Evolutionary conservation across 768 basidiomycete species (phyloP).

Genomic region (Coprinopsis cinerea): DNA sequence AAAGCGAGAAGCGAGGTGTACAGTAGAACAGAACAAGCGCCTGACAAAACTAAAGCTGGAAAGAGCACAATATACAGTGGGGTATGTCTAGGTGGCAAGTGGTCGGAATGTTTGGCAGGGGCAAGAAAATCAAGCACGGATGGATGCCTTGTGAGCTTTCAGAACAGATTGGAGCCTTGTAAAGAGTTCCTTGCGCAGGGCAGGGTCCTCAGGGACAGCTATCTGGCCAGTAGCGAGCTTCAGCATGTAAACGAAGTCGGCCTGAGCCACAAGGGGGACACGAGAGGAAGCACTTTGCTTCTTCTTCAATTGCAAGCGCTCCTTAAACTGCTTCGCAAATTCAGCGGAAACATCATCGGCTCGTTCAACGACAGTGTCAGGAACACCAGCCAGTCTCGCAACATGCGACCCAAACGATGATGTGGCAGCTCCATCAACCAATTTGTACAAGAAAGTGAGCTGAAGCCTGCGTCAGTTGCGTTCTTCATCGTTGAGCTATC

Average conservation of each 20-base stretch:
- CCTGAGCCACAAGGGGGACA: slow-evolving; percentile 77
- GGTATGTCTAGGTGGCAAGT: too few species aligned
- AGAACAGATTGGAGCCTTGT: slow-evolving; percentile 39
- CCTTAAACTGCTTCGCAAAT: slow-evolving; percentile 85
- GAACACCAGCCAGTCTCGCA: slow-evolving; percentile 91
- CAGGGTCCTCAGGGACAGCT: slow-evolving; percentile 47
- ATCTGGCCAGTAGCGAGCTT: slow-evolving; percentile 51
- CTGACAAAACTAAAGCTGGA: too few species aligned
- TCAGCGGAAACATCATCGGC: slow-evolving; percentile 84
- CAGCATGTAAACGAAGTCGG: slow-evolving; percentile 82
- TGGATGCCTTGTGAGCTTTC: not conserved
- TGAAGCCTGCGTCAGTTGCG: slow-evolving; percentile 22
- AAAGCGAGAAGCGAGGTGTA: too few species aligned
- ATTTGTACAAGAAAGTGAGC: slow-evolving; percentile 94
- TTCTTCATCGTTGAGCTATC: slow-evolving; percentile 15
- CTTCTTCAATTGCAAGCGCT: slow-evolving; percentile 64
- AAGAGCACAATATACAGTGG: too few species aligned
- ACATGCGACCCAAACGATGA: slow-evolving; percentile 94
- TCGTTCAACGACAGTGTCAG: slow-evolving; percentile 74
- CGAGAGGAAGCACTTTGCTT: slow-evolving; percentile 44
- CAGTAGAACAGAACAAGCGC: too few species aligned
- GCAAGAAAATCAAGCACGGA: not conserved
- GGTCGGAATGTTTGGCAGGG: not conserved
- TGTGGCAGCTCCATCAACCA: slow-evolving; percentile 79
- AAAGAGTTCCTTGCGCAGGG: slow-evolving; percentile 48